These are phyloP conservation scores for Fusarium cyanostomum DNA, from an alignment of 2,329 filamentous ascomycete genomes.

Conservation along the genomic window DNA sequence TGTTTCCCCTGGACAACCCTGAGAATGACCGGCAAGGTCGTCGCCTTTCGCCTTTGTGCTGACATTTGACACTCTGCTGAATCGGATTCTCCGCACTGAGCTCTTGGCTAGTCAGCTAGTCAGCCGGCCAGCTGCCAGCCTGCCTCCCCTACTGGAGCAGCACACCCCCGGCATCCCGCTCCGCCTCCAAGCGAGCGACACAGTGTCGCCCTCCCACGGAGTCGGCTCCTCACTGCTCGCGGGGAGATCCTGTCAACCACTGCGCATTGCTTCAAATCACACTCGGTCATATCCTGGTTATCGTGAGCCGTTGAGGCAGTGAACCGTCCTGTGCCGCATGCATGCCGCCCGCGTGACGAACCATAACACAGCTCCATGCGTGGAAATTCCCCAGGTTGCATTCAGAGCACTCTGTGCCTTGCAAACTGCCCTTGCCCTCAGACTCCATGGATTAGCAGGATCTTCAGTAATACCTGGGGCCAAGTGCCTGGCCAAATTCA, in stretches of 20 bases:
- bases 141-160: constrained; percentile 20
- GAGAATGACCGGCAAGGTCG: constrained; percentile 30
- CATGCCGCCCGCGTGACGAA: constrained; percentile 42
- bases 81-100: constrained; percentile 11
- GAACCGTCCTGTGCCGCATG: constrained; percentile 42
- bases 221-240: constrained; percentile 17
- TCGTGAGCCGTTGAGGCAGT: constrained; percentile 38
- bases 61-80: constrained; percentile 21
- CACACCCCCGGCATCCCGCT: constrained; percentile 21
- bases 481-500: neutral
- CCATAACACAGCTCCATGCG: constrained; percentile 28
- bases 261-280: constrained; percentile 15
- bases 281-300: constrained; percentile 29
- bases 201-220: constrained; percentile 33
- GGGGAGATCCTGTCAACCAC: constrained; percentile 32
- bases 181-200: constrained; percentile 33
- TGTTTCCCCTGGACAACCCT: constrained; percentile 17
- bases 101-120: constrained; percentile 2
- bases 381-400: constrained; percentile 2
- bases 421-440: neutral
- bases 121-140: constrained; percentile 15
- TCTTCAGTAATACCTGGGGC: neutral
- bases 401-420: constrained; percentile 3
- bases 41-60: constrained; percentile 24
- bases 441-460: neutral